These are phyloP conservation scores for Cucurbita pepo DNA, from an alignment of 306 rosid species.

Conservation along the genomic window DNA sequence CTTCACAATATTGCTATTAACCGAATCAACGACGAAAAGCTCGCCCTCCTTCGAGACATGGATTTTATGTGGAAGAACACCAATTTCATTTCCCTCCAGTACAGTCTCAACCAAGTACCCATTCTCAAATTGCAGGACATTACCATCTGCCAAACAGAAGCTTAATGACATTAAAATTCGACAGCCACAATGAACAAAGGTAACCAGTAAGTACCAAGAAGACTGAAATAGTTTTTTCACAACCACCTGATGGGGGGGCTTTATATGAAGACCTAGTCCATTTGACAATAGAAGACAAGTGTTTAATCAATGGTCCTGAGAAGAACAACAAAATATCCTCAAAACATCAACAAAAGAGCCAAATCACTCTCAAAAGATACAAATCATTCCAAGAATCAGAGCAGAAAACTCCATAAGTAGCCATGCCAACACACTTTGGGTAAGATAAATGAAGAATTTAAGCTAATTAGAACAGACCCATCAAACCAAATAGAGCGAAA, in stretches of 20 bases:
- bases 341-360: background rate
- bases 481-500: constrained; percentile 13
- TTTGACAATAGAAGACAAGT: constrained; percentile 52
- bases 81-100: constrained; percentile 71
- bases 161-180: background rate
- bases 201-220: background rate
- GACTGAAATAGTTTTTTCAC: background rate
- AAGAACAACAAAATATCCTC: constrained; percentile 3
- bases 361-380: background rate
- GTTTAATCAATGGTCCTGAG: constrained; percentile 75
- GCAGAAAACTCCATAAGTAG: background rate
- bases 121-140: constrained; percentile 77
- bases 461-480: constrained; percentile 21
- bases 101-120: constrained; percentile 95
- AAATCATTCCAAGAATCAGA: background rate
- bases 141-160: constrained; percentile 48
- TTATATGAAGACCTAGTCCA: constrained; percentile 78
- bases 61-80: constrained; percentile 68
- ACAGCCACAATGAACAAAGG: background rate
- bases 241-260: constrained; percentile 53
- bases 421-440: background rate
- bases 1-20: constrained; percentile 74
- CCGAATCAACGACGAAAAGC: constrained; percentile 73
- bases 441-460: background rate
- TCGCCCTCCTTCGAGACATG: constrained; percentile 79